Base-by-base conservation (phyloP, 2,329 filamentous ascomycete species). In the Teratosphaeria epicoccoides region DNA sequence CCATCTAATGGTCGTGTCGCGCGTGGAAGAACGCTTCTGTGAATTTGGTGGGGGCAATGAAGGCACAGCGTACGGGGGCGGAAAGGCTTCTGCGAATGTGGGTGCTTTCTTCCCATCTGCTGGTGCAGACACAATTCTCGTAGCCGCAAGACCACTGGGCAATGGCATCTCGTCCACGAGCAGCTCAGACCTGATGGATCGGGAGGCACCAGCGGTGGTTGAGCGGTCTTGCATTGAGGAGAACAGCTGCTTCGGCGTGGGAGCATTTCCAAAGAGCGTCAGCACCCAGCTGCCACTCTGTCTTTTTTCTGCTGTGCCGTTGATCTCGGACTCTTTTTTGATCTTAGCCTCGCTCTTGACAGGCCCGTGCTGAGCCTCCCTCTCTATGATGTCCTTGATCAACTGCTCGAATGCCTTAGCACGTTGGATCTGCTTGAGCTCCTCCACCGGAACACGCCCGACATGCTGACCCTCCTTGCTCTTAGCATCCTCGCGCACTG, bases 181-280 rank as follows among this genome's bases (percentile, higher is more conserved):
- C 24, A 73, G 62, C 28, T 70, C 66, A 1, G 63, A 52, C 53
- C 62, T 59, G 49, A 60, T 56, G 24, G 51, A 24, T 1, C 51
- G n/a, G 22, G 55, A 51, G n/a, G 50, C 24, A n/a, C 52, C 47
- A 12, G 49, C 54, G 12, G 50, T 46, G 10, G 49, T 25, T 10
- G 57, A 37, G 22, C 25, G 20, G 50, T 59, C 54, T 57, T 85
- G 87, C 47, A 95, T 73, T 67, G 90, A 95, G 3, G 91, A 95
- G 66, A 93, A 96, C 3, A 96, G 74, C 54, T 91, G 86, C 59
- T 83, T 84, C 29, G 86, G 78, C 45, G 82, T 82, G 1, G 84
- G 82, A 40, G 85, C 85, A 59, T 83, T 85, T 50, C 87, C 88
- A 59, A 83, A 84, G 1, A 95, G 73, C 0, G 87, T 91, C 52